A percentile compares a stretch with the other conserved stretches of the same genome.
These are phyloP conservation scores for Paralagenidium karlingii DNA, from an alignment of 352 stramenopile species.

Conservation along the genomic window DNA sequence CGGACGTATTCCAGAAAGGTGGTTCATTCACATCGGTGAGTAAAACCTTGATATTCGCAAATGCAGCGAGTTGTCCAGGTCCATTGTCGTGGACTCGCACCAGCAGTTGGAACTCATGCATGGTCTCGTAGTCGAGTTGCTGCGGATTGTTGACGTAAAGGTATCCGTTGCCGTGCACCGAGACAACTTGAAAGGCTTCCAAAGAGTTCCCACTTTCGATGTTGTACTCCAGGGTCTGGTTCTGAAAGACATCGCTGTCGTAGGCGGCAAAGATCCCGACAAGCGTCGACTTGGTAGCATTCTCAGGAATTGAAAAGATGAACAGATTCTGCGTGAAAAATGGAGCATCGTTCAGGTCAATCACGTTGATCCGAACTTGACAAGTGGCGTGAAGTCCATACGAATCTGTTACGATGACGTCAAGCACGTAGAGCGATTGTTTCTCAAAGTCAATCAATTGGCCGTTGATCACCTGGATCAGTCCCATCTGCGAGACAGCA, in stretches of 20 bases:
- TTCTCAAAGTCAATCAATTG: slow-evolving; percentile 11
- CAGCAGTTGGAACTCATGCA: slow-evolving; percentile 10
- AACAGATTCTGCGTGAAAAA: slow-evolving; percentile 18
- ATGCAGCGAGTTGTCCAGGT: slow-evolving; percentile 8
- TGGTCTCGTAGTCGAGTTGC: slow-evolving; percentile 31
- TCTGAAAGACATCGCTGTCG: slow-evolving; percentile 29
- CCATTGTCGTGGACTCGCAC: slow-evolving; percentile 14
- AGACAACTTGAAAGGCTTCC: slow-evolving; percentile 23
- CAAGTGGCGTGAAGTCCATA: slow-evolving; percentile 11
- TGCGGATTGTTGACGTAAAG: slow-evolving; percentile 14
- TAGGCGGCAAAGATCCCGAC: slow-evolving; percentile 18
- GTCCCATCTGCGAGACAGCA: neutral
- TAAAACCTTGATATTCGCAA: slow-evolving; percentile 8
- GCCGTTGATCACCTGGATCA: slow-evolving; percentile 8
- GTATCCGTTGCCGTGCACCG: slow-evolving; percentile 16
- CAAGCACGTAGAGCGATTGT: slow-evolving; percentile 4
- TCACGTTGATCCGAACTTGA: slow-evolving; percentile 17
- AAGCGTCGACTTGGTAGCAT: slow-evolving; percentile 12
- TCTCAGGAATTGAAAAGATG: slow-evolving; percentile 20
- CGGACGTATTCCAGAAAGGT: slow-evolving; percentile 4
- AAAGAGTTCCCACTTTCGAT: slow-evolving; percentile 25
- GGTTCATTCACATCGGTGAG: slow-evolving; percentile 17
- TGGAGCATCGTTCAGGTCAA: slow-evolving; percentile 30
- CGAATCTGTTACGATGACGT: slow-evolving; percentile 13
- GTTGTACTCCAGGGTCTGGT: slow-evolving; percentile 31